Percentiles rank a stretch among this genome's conserved stretches.
phyloP scores from a whole-genome alignment of 352 stramenopile species.

The Peronospora tabacina region DNA sequence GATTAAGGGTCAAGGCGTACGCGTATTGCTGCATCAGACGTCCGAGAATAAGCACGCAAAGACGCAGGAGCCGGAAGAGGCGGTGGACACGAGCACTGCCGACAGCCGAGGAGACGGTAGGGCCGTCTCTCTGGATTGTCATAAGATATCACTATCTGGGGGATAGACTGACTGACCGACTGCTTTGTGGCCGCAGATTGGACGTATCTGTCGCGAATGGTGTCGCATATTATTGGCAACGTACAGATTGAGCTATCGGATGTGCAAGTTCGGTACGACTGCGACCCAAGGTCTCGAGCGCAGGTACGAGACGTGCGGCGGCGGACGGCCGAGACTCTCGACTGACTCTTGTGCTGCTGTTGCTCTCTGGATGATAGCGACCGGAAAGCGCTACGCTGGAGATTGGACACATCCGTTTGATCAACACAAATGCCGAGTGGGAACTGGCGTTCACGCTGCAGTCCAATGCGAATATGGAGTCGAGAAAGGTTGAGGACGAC shows the following conservation, averaged over 20 bases:
- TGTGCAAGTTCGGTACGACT: constrained; percentile 81
- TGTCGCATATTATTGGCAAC: constrained; percentile 82
- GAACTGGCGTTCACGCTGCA: constrained; percentile 66
- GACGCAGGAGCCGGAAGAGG: constrained; percentile 4
- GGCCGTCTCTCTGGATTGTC: not conserved
- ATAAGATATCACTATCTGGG: not conserved
- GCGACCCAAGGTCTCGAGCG: constrained; percentile 46
- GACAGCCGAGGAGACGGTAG: constrained; percentile 37
- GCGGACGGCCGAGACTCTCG: not conserved
- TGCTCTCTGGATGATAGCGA: constrained; percentile 30
- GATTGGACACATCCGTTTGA: constrained; percentile 51
- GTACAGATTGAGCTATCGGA: constrained; percentile 80
- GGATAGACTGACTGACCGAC: constrained; percentile 1
- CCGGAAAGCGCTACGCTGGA: constrained; percentile 62
- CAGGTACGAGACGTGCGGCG: constrained; percentile 32
- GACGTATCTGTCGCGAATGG: constrained; percentile 74
- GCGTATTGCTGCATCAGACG: constrained; percentile 60
- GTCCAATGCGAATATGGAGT: constrained; percentile 69
- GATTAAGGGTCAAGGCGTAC: constrained; percentile 65
- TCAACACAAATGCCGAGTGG: constrained; percentile 75
- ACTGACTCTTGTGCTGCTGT: constrained; percentile 3
- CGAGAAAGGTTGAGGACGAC: constrained; percentile 49
- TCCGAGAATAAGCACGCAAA: constrained; percentile 20
- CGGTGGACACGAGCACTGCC: constrained; percentile 27
- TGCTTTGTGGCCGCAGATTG: constrained; percentile 33